A percentile compares a stretch with the other conserved stretches of the same genome.
phyloP scores from a whole-genome alignment of 78 protist genomes.

The Anaeramoeba flamelloides region DNA sequence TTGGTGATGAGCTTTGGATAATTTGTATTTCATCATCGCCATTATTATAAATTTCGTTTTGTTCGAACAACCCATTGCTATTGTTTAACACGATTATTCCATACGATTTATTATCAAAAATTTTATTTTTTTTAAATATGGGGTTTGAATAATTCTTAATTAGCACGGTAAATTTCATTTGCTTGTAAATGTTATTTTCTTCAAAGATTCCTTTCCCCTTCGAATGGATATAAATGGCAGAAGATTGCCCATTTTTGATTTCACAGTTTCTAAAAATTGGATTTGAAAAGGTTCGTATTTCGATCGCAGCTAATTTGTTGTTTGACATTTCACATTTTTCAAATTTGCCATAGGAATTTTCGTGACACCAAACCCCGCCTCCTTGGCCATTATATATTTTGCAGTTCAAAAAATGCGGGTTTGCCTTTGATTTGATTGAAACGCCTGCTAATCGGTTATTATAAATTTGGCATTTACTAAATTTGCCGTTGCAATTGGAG shows the following conservation, averaged over 20 bases:
- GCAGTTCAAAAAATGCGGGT: background rate
- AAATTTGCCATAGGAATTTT: background rate
- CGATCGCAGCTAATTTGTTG: background rate
- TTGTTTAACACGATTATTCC: background rate
- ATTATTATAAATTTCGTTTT: background rate
- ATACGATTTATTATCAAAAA: background rate
- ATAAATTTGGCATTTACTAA: background rate
- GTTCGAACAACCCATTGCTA: background rate
- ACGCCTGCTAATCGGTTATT: background rate
- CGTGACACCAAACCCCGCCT: background rate
- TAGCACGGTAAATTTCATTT: background rate
- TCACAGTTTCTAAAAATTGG: background rate
- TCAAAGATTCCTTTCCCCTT: background rate
- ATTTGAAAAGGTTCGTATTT: background rate
- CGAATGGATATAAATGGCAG: background rate
- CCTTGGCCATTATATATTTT: background rate
- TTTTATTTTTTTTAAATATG: background rate
- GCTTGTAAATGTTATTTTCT: background rate
- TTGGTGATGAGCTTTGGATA: background rate
- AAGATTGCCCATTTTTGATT: background rate
- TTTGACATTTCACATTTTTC: background rate
- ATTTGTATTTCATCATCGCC: background rate
- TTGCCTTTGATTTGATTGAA: background rate
- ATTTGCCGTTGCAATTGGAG: background rate
- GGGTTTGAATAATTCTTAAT: background rate